phyloP scores from a whole-genome alignment of 2,329 filamentous ascomycete genomes.

The Dendrostoma leiphaemia region DNA sequence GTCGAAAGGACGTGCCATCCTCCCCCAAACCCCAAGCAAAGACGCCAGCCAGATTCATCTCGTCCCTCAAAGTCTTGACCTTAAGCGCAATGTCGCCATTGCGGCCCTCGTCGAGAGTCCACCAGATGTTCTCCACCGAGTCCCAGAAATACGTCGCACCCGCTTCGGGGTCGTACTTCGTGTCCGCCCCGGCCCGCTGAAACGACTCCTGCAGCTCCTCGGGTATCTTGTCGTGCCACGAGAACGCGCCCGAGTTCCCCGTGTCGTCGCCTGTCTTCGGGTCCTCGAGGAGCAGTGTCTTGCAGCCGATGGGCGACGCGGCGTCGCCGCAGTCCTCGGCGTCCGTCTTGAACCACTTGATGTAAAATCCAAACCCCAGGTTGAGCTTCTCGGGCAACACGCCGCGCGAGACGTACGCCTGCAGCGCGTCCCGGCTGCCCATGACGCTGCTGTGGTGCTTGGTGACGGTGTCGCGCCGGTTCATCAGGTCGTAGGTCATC shows the following conservation, averaged over 20 bases:
- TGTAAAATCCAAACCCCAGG: slow-evolving; percentile 67
- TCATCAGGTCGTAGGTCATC: slow-evolving; percentile 64
- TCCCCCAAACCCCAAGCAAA: slow-evolving; percentile 77
- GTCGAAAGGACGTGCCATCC: slow-evolving; percentile 49
- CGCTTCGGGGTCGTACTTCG: slow-evolving; percentile 51
- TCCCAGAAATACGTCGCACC: slow-evolving; percentile 74
- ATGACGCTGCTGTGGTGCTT: slow-evolving; percentile 62
- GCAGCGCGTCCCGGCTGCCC: slow-evolving; percentile 52
- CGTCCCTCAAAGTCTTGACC: slow-evolving; percentile 56
- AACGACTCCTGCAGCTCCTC: slow-evolving; percentile 56
- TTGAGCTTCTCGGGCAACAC: slow-evolving; percentile 56
- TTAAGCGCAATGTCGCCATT: slow-evolving; percentile 55
- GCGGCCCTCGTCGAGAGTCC: slow-evolving; percentile 68
- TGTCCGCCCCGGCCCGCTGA: slow-evolving; percentile 48
- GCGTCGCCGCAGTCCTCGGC: slow-evolving; percentile 43
- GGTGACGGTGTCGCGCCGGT: slow-evolving; percentile 65
- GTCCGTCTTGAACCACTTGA: slow-evolving; percentile 63
- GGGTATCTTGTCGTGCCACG: slow-evolving; percentile 57
- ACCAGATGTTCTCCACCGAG: slow-evolving; percentile 57
- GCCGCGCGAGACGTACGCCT: slow-evolving; percentile 59
- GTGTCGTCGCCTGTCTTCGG: slow-evolving; percentile 58
- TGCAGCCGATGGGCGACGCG: slow-evolving; percentile 53
- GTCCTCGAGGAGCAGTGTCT: slow-evolving; percentile 57
- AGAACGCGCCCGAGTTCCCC: slow-evolving; percentile 51
- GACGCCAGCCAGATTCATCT: slow-evolving; percentile 61